Evolutionary conservation across 768 basidiomycete genomes (phyloP), one percentile per base, ranked within the genome.

Genomic region (Mycena amicta): DNA sequence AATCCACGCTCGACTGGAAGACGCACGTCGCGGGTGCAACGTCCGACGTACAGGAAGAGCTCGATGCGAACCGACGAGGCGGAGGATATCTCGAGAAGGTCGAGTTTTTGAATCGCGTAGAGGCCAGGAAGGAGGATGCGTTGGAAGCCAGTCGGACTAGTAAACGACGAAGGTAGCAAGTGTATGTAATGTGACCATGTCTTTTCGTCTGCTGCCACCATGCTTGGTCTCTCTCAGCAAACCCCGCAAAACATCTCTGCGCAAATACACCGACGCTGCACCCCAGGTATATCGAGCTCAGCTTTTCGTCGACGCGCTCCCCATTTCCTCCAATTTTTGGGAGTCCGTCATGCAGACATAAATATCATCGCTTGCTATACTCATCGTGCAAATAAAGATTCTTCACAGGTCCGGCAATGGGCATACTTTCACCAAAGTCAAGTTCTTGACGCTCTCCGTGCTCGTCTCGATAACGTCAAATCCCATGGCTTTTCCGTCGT

Each of bases 1-100:
- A 93, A 70, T 92, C 90, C 0, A 85, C 88, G 13, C 85, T 95
- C 83, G 93, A 95, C 68, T 95, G 93, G 93, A 79, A 80, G 27
- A 72, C 83, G 0, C 91, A 93, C 64, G 71, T 92, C 15, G 71
- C 78, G 20, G 60, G 79, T 0, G 72, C 80, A 51, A 66, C 70
- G 20, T 56, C 76, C 0, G 80, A 76, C 3, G 67, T 87, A 8
- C 80, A 83, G 59, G 87, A 92, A 63, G 89, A 91, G 60, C 78
- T 95, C n/a, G 84, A 89, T 50, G 83, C 83, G 3, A 88, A 92
- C 58, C 77, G 87, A 47, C 81, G 87, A 40, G 83, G 86, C 0
- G 47, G 47, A 4, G 91, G 89, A 8, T 95, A 90, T 71, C 75
- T 95, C 20, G 92, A 92, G 64, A 93, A 90, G 73, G 84, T 92